Evolutionary conservation across 371 early-diverging fungal genomes (phyloP), one percentile per base, ranked within the genome.

Genomic region (Actinomortierella ambigua): DNA sequence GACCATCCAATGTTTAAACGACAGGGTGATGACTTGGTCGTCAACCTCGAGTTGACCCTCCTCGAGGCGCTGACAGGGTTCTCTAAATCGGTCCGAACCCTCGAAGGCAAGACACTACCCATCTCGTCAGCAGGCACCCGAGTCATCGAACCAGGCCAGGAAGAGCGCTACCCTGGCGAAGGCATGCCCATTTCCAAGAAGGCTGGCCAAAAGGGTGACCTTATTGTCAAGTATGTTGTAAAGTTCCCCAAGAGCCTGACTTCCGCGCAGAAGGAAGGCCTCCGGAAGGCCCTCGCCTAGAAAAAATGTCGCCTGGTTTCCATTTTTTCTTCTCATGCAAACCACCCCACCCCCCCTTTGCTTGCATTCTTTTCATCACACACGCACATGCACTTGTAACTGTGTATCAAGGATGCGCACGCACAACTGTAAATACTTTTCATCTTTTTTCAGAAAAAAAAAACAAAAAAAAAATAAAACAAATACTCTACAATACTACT

Each of bases 141-240:
- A 13, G 84, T 93, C 11, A 81, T 89, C 53, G 82, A 85, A 53
- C 94, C 95, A 8, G 94, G 90, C 26, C 85, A 90, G 81, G 85
- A 87, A 70, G 91, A 90, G 17, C 82, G 82, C 24, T 79, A 95
- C 52, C 46, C 77, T 11, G 87, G 87, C 42, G 93, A 95, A 67
- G 99, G 99, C 39, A 98, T 98, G 97, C 98, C 98, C 6, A 92
- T 89, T 57, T 86, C 90, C 44, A 93, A 91, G 79, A 80, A 83
- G 51, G 92, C 94, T 2, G 94, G 93, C 4, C 79, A 78, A 63
- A 92, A 90, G 59, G 98, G 98, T 26, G 92, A 95, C 64, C 81
- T 98, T 59, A 68, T 94, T 28, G 87, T 97, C 27, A 82, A 81
- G 26, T 86, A 88, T 58, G 82, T 85, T 22, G 90, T 98, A 57